A percentile compares a stretch with the other conserved stretches of the same genome.
phyloP scores from a whole-genome alignment of 2,329 filamentous ascomycete genomes.

The Seiridium unicorne region DNA sequence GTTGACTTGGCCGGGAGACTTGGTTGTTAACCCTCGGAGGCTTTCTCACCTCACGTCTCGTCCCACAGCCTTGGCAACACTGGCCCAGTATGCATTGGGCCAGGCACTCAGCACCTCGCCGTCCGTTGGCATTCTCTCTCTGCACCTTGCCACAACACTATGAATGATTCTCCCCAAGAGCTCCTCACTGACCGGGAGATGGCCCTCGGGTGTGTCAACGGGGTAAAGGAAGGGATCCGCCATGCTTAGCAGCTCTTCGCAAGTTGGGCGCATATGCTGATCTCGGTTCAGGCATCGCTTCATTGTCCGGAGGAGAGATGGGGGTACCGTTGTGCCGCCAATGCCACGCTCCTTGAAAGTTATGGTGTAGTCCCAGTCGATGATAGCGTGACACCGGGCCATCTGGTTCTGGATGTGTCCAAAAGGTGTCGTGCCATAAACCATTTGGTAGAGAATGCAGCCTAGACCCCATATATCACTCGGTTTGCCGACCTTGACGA shows the following conservation, averaged over 20 bases:
- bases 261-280: constrained; percentile 61
- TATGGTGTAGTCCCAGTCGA: constrained; percentile 73
- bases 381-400: constrained; percentile 82
- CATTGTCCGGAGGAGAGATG: constrained; percentile 59
- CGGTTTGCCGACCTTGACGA: constrained; percentile 95
- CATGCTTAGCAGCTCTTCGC: constrained; percentile 57
- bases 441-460: constrained; percentile 97
- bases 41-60: constrained; percentile 20
- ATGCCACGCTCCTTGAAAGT: constrained; percentile 69
- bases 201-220: constrained; percentile 50
- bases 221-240: constrained; percentile 66
- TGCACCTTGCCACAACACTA: constrained; percentile 59
- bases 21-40: too few species aligned
- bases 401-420: constrained; percentile 87
- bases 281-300: constrained; percentile 62
- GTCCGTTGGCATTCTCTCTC: constrained; percentile 58
- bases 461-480: constrained; percentile 95
- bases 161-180: constrained; percentile 61
- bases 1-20: too few species aligned
- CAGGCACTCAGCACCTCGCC: constrained; percentile 53
- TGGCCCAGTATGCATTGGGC: constrained; percentile 62
- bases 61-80: constrained; percentile 51
- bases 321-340: constrained; percentile 61
- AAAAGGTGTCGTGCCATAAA: constrained; percentile 94
- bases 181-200: constrained; percentile 61